phyloP scores from a whole-genome alignment of 495 filamentous ascomycete species.

The Achaetomiella virescens region DNA sequence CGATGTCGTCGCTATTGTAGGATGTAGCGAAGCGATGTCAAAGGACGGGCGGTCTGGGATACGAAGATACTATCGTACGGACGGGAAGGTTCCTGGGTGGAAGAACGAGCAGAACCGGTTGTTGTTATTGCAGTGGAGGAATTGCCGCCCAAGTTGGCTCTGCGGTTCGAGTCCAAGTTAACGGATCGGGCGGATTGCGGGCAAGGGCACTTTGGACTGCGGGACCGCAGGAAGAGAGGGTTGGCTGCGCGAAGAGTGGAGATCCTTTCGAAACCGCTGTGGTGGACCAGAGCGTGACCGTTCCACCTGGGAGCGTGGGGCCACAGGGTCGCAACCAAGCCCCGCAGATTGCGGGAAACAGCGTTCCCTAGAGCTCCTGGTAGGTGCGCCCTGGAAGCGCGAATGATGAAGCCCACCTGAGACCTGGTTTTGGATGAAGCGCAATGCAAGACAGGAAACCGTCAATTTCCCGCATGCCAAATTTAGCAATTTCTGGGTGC shows the following conservation, averaged over 20 bases:
- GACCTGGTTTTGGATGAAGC: constrained; percentile 1
- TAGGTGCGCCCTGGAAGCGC: neutral
- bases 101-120: neutral
- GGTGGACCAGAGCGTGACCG: constrained; percentile 9
- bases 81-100: neutral
- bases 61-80: neutral
- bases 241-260: neutral
- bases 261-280: constrained; percentile 16
- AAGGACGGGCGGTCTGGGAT: neutral
- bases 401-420: neutral
- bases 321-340: constrained; percentile 3
- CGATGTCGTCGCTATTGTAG: neutral
- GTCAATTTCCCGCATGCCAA: neutral
- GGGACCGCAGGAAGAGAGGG: constrained; percentile 4
- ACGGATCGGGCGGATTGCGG: constrained; percentile 20
- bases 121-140: neutral
- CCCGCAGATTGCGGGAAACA: constrained; percentile 15
- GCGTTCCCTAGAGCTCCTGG: neutral
- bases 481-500: neutral
- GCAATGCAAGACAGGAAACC: neutral
- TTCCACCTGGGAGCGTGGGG: neutral
- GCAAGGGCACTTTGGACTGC: constrained; percentile 4
- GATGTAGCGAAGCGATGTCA: neutral
- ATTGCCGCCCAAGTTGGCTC: constrained; percentile 12
- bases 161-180: constrained; percentile 6